phyloP scores from a whole-genome alignment of 768 basidiomycete genomes.

The Dacryopinax primogenitus region DNA sequence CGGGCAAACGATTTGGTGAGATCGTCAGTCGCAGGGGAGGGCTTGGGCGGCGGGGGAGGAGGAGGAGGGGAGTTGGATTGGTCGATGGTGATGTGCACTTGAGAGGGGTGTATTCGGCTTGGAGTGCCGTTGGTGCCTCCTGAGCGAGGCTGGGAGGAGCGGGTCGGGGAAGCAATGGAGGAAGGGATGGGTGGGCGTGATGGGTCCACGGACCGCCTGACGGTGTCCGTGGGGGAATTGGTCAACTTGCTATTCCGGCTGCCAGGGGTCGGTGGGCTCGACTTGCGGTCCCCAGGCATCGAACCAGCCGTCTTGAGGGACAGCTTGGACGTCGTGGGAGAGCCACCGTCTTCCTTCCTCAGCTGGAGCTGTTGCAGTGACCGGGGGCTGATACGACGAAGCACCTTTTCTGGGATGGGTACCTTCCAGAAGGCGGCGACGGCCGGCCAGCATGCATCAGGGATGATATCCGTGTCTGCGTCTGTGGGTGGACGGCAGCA shows the following conservation, averaged over 20 bases:
- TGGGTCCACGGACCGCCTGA: background rate
- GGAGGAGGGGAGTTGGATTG: background rate
- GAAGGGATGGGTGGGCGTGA: background rate
- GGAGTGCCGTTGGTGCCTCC: background rate
- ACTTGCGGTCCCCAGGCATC: background rate
- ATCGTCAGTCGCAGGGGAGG: background rate
- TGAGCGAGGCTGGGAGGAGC: background rate
- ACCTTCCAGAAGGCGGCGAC: slow-evolving; percentile 64
- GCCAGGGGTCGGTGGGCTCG: background rate
- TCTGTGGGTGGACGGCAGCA: slow-evolving; percentile 66
- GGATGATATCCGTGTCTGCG: slow-evolving; percentile 49
- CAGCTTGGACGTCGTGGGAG: background rate
- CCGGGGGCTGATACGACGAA: background rate
- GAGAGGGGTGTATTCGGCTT: background rate
- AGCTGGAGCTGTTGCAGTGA: slow-evolving; percentile 1
- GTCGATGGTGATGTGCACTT: background rate
- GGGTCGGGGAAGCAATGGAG: background rate
- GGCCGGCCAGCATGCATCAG: slow-evolving; percentile 64
- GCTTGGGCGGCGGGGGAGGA: slow-evolving; percentile 1
- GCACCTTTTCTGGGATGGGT: slow-evolving; percentile 41
- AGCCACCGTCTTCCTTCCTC: background rate
- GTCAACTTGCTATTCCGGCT: background rate
- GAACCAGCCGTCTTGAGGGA: background rate
- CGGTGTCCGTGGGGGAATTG: background rate
- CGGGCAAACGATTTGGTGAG: background rate